Percentiles rank a stretch among this genome's conserved stretches.
phyloP scores from a whole-genome alignment of 768 basidiomycete genomes.

The Holtermannia corniformis region DNA sequence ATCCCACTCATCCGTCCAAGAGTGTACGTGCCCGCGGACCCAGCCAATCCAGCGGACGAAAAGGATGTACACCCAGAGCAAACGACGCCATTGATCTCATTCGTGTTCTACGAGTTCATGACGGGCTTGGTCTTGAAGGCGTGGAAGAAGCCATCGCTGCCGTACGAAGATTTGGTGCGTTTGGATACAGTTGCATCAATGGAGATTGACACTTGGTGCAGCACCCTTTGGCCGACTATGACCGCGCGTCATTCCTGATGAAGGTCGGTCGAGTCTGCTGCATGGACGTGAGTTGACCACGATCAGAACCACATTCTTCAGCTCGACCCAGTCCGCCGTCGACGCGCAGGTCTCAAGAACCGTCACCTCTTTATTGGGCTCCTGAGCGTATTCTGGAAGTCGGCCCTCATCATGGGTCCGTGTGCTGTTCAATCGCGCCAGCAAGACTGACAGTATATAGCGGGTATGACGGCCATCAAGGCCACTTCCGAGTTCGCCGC shows the following conservation, averaged over 20 bases:
- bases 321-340: conserved; percentile 42
- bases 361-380: conserved; percentile 49
- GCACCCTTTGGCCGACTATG: conserved; percentile 49
- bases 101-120: conserved; percentile 50
- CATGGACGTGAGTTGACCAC: conserved; percentile 1
- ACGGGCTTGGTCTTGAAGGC: conserved; percentile 45
- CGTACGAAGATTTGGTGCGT: conserved; percentile 36
- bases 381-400: conserved; percentile 39
- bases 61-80: conserved; percentile 46
- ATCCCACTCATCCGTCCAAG: conserved; percentile 54
- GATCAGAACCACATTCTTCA: conserved; percentile 25
- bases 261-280: conserved; percentile 9
- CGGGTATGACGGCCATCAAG: conserved; percentile 16
- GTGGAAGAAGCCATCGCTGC: conserved; percentile 31
- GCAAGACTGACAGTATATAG: too few species aligned
- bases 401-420: conserved; percentile 19
- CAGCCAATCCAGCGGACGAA: conserved; percentile 29
- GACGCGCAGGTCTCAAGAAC: conserved; percentile 40
- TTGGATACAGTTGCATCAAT: neutral
- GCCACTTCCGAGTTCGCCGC: conserved; percentile 40
- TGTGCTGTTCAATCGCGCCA: too few species aligned
- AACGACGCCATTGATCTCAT: conserved; percentile 47
- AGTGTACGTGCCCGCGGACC: conserved; percentile 53
- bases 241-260: conserved; percentile 36
- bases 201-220: neutral